Conservation (phyloP, 305 asterid species). For the Fraxinus sp. region DNA sequence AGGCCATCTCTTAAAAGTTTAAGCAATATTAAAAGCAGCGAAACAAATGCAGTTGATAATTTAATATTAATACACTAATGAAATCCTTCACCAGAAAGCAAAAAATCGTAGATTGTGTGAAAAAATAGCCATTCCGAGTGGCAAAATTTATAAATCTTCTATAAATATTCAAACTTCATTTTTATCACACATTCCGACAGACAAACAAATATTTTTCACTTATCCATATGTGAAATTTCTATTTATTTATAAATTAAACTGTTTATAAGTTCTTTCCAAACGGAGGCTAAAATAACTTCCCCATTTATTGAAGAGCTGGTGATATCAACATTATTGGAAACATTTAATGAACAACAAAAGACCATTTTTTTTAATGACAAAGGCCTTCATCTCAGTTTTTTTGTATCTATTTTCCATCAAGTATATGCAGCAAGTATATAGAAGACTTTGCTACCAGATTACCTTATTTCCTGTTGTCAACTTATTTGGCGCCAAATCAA, state of each 20-base stretch:
- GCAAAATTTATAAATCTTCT: background rate
- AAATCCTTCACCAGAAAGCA: background rate
- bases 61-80: background rate
- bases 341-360: background rate
- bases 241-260: no score
- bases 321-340: background rate
- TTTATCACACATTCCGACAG: background rate
- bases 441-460: background rate
- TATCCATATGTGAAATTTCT: background rate
- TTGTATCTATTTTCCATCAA: background rate
- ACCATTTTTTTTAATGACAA: background rate
- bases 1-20: background rate
- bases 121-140: background rate
- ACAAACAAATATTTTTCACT: no score
- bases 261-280: background rate
- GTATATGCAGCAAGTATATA: background rate
- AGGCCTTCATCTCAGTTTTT: background rate
- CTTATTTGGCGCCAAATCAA: slow-evolving; percentile 18
- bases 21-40: background rate
- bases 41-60: background rate
- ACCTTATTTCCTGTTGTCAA: slow-evolving; percentile 32
- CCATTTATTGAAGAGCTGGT: background rate
- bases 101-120: background rate
- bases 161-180: background rate
- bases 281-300: background rate